These are phyloP conservation scores for Neurospora sp. DNA, from an alignment of 495 filamentous ascomycete species.

Conservation along the genomic window DNA sequence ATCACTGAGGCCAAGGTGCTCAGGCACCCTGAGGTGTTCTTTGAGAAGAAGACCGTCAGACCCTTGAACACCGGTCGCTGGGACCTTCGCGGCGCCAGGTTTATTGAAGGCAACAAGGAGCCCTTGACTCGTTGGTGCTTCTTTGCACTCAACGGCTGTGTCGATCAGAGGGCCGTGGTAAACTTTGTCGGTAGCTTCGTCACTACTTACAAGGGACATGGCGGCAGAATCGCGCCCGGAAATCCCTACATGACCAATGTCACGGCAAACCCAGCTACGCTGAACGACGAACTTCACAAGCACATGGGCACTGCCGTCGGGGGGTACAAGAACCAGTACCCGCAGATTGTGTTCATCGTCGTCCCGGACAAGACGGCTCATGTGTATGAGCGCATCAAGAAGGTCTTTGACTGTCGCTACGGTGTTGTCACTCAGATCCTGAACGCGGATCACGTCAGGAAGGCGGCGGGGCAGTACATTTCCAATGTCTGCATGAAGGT, in stretches of 20 bases:
- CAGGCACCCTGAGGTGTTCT: slow-evolving; percentile 61
- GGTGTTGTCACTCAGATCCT: slow-evolving; percentile 67
- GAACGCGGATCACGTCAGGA: slow-evolving; percentile 50
- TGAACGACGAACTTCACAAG: neutral
- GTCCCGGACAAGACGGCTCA: slow-evolving; percentile 54
- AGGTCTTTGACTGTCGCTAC: slow-evolving; percentile 68
- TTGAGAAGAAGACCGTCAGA: slow-evolving; percentile 33
- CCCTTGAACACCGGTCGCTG: slow-evolving; percentile 61
- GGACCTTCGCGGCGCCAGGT: slow-evolving; percentile 75
- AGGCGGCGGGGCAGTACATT: slow-evolving; percentile 60
- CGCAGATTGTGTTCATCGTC: slow-evolving; percentile 65
- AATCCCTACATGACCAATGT: slow-evolving; percentile 9
- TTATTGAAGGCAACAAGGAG: slow-evolving; percentile 47
- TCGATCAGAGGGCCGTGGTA: slow-evolving; percentile 33
- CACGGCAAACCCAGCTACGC: neutral
- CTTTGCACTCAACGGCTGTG: slow-evolving; percentile 15
- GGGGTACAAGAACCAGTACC: neutral
- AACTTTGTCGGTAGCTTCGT: slow-evolving; percentile 52
- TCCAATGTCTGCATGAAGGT: slow-evolving; percentile 92
- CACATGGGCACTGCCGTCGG: neutral
- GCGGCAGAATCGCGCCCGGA: slow-evolving; percentile 46
- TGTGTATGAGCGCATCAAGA: slow-evolving; percentile 72
- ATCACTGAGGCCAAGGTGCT: slow-evolving; percentile 61
- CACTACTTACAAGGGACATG: slow-evolving; percentile 56
- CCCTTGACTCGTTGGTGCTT: slow-evolving; percentile 65